phyloP scores from a whole-genome alignment of 495 filamentous ascomycete genomes.

The Patellaria atrata region DNA sequence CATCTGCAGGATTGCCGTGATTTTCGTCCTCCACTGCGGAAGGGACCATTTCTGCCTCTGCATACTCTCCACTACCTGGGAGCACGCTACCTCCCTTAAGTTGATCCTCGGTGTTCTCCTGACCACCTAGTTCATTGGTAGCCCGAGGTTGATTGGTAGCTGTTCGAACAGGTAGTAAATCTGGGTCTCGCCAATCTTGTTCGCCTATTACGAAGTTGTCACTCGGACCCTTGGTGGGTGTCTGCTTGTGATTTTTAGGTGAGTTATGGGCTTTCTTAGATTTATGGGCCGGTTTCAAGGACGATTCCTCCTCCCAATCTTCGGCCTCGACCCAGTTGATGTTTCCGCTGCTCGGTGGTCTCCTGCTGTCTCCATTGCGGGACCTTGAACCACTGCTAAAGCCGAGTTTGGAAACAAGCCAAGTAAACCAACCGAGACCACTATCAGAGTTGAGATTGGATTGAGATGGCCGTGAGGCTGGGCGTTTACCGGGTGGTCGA shows the following conservation, averaged over 20 bases:
- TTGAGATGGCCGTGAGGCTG: no score
- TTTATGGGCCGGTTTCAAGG: slow-evolving; percentile 22
- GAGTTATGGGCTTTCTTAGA: slow-evolving; percentile 15
- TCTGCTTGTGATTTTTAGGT: slow-evolving; percentile 16
- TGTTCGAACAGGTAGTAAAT: slow-evolving; percentile 34
- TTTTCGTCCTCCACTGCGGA: slow-evolving; percentile 12
- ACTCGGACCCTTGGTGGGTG: slow-evolving; percentile 10
- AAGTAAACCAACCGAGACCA: slow-evolving; percentile 45
- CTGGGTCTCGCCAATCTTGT: slow-evolving; percentile 84
- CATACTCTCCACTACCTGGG: slow-evolving; percentile 68
- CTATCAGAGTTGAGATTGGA: no score
- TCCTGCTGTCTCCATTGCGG: slow-evolving; percentile 39
- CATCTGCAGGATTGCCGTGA: slow-evolving; percentile 1
- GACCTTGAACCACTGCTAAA: slow-evolving; percentile 27
- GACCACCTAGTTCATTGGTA: slow-evolving; percentile 18
- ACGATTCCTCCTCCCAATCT: slow-evolving; percentile 42
- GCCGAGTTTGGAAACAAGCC: slow-evolving; percentile 40
- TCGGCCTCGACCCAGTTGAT: slow-evolving; percentile 63
- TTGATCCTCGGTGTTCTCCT: slow-evolving; percentile 24
- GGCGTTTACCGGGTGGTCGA: no score
- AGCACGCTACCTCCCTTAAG: slow-evolving; percentile 56
- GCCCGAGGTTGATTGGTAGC: slow-evolving; percentile 11
- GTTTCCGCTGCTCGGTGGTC: slow-evolving; percentile 71
- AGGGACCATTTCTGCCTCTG: slow-evolving; percentile 24
- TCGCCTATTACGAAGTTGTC: slow-evolving; percentile 84